phyloP scores from a whole-genome alignment of 768 basidiomycete genomes.

The Guyanaporus albipodus region DNA sequence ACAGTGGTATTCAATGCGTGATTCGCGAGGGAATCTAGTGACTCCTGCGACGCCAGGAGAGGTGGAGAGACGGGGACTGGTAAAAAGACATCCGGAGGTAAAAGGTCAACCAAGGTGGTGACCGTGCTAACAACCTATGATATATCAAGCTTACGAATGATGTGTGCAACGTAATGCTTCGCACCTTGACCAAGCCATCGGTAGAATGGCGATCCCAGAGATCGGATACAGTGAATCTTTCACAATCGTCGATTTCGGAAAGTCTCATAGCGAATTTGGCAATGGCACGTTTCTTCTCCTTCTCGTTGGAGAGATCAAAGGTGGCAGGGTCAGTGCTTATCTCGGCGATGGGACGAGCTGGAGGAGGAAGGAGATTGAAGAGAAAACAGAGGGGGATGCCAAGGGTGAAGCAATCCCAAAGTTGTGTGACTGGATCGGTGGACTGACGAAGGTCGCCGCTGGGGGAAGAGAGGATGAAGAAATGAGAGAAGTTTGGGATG shows the following conservation, averaged over 20 bases:
- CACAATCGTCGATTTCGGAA: constrained; percentile 62
- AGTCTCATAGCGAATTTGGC: constrained; percentile 90
- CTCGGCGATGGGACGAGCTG: constrained; percentile 39
- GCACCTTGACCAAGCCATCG: constrained; percentile 91
- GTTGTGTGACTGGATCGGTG: constrained; percentile 89
- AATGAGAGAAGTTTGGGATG: constrained; percentile 67
- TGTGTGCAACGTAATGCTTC: constrained; percentile 17
- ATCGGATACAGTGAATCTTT: constrained; percentile 88
- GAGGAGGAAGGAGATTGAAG: constrained; percentile 80
- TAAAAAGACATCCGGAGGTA: constrained; percentile 68
- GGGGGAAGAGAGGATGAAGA: constrained; percentile 58
- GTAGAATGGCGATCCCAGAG: constrained; percentile 88
- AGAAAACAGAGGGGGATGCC: constrained; percentile 95
- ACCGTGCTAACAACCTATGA: constrained; percentile 85
- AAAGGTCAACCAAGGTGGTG: constrained; percentile 72
- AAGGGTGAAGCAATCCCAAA: constrained; percentile 91
- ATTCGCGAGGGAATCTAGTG: constrained; percentile 52
- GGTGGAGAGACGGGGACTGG: constrained; percentile 57
- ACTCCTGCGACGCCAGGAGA: constrained; percentile 51
- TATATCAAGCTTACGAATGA: neutral
- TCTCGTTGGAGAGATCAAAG: constrained; percentile 70
- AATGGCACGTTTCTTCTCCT: constrained; percentile 85
- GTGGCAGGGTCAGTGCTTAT: constrained; percentile 64
- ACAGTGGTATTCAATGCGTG: constrained; percentile 40
- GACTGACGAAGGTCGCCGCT: constrained; percentile 63